These are phyloP conservation scores for Hypoxylon rubiginosum DNA, from an alignment of 2,329 filamentous ascomycete genomes.

Conservation along the genomic window DNA sequence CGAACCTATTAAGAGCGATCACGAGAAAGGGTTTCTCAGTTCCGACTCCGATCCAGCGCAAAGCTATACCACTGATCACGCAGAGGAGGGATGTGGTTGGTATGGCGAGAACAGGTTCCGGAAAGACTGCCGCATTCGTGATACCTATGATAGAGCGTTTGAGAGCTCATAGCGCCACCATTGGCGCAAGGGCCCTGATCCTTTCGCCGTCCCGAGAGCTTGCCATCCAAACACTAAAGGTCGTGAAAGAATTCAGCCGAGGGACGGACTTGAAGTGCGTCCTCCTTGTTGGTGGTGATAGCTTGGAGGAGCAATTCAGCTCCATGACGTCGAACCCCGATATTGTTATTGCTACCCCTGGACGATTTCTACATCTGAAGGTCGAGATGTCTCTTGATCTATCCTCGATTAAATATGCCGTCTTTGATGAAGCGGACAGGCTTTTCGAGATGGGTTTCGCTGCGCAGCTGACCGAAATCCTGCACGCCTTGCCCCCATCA, in stretches of 20 bases:
- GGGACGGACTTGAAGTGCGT: slow-evolving; percentile 89
- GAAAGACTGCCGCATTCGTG: slow-evolving; percentile 98
- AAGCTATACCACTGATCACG: slow-evolving; percentile 92
- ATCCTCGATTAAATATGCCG: slow-evolving; percentile 92
- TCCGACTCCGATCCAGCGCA: slow-evolving; percentile 96
- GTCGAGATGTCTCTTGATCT: slow-evolving; percentile 95
- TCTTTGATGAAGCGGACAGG: slow-evolving; percentile 97
- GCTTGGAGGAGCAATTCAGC: slow-evolving; percentile 93
- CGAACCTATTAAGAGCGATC: slow-evolving; percentile 89
- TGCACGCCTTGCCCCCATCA: slow-evolving; percentile 85
- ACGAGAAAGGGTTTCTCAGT: slow-evolving; percentile 94
- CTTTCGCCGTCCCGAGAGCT: slow-evolving; percentile 94
- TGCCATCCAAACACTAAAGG: slow-evolving; percentile 93
- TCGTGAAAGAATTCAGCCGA: slow-evolving; percentile 92
- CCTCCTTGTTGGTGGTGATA: slow-evolving; percentile 93
- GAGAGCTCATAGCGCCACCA: slow-evolving; percentile 86
- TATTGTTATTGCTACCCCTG: slow-evolving; percentile 96
- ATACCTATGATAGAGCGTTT: slow-evolving; percentile 98
- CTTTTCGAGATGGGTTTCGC: slow-evolving; percentile 99
- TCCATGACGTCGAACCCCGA: slow-evolving; percentile 96
- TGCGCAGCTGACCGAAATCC: slow-evolving; percentile 90
- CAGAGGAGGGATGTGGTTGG: slow-evolving; percentile 96
- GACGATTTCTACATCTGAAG: slow-evolving; percentile 95
- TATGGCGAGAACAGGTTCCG: slow-evolving; percentile 98
- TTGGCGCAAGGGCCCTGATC: slow-evolving; percentile 88